These are phyloP conservation scores for Phaseolus coccineus DNA, from an alignment of 331 rosid species.

Conservation along the genomic window DNA sequence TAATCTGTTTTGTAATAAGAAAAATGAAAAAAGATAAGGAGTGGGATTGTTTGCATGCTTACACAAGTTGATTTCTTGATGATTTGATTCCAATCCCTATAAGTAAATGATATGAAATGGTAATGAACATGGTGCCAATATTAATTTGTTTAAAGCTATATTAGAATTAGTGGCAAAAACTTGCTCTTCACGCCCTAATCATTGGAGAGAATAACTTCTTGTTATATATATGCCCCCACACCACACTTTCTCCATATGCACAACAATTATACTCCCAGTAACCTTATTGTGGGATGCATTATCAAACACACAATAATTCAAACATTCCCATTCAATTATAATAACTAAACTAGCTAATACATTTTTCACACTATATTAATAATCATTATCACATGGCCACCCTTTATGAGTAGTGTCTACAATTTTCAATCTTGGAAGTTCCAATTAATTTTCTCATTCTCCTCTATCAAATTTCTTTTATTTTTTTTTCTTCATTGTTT, in stretches of 20 bases:
- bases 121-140: slow-evolving; percentile 41
- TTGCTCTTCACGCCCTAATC: slow-evolving; percentile 46
- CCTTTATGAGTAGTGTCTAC: not conserved
- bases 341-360: slow-evolving; percentile 17
- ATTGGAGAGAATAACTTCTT: slow-evolving; percentile 37
- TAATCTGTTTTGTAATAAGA: not conserved
- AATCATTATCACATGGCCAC: slow-evolving; percentile 35
- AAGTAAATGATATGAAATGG: slow-evolving; percentile 41
- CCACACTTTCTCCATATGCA: slow-evolving; percentile 40
- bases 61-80: slow-evolving; percentile 16
- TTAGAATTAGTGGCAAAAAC: slow-evolving; percentile 32
- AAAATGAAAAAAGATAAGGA: not conserved
- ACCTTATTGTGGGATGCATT: slow-evolving; percentile 35
- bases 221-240: slow-evolving; percentile 9
- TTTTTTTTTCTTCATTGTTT: not conserved
- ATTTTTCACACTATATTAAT: not conserved
- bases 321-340: slow-evolving; percentile 1
- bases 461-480: not conserved
- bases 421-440: slow-evolving; percentile 31
- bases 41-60: slow-evolving; percentile 32
- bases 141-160: slow-evolving; percentile 10
- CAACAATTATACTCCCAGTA: slow-evolving; percentile 32
- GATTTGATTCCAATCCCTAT: slow-evolving; percentile 39
- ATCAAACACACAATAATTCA: slow-evolving; percentile 31
- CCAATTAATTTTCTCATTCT: slow-evolving; percentile 35